Evolutionary conservation across 352 stramenopile genomes (phyloP).

Genomic region (Phytophthora pini): DNA sequence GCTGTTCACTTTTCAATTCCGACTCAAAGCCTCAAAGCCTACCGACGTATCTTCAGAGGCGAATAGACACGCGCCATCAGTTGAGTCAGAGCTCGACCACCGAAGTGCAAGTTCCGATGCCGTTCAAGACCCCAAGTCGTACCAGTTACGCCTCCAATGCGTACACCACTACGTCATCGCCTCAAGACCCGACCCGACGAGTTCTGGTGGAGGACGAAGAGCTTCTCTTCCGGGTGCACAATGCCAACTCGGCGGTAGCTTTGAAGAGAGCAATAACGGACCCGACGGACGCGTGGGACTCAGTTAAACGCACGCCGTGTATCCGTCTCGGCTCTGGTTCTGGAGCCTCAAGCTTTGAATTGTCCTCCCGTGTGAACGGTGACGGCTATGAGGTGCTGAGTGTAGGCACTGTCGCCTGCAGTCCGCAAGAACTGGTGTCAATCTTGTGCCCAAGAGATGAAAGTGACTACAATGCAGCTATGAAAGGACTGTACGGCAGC

Average conservation of each 20-base stretch:
- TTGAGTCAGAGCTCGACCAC: conserved; percentile 9
- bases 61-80: conserved; percentile 14
- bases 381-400: conserved; percentile 34
- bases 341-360: conserved; percentile 8
- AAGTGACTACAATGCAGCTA: conserved; percentile 42
- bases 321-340: conserved; percentile 22
- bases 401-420: conserved; percentile 38
- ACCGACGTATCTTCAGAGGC: conserved; percentile 12
- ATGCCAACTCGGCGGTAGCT: conserved; percentile 8
- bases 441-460: conserved; percentile 35
- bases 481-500: conserved; percentile 45
- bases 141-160: conserved; percentile 22
- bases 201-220: conserved; percentile 37
- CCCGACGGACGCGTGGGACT: conserved; percentile 29
- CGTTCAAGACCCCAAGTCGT: conserved; percentile 26
- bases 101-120: conserved; percentile 22
- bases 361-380: conserved; percentile 1
- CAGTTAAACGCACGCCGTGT: conserved; percentile 11
- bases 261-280: conserved; percentile 33
- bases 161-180: conserved; percentile 16
- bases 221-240: conserved; percentile 29
- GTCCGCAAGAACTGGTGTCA: conserved; percentile 33
- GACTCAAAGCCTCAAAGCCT: background rate
- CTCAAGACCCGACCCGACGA: conserved; percentile 16
- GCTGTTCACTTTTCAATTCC: conserved; percentile 14